Conservation (phyloP, 2,329 filamentous ascomycete genomes). For the Monascus ruber region DNA sequence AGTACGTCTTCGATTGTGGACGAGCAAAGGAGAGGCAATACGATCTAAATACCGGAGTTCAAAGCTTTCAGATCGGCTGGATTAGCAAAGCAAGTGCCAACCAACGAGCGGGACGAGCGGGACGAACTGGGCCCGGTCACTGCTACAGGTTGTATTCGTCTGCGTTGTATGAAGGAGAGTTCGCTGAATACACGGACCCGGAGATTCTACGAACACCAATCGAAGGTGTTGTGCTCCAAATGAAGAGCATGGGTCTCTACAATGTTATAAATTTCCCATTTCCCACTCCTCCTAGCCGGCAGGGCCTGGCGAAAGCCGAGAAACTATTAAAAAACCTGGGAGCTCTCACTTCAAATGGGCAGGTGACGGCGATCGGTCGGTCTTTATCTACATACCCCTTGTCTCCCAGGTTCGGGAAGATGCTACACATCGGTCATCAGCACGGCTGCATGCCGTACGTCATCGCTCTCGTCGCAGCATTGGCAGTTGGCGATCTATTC, state of each 20-base stretch:
- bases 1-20: constrained; percentile 92
- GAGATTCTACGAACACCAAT: constrained; percentile 87
- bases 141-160: constrained; percentile 93
- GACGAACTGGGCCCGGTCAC: constrained; percentile 88
- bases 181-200: constrained; percentile 72
- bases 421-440: constrained; percentile 75
- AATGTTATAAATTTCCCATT: constrained; percentile 92
- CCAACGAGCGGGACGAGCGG: constrained; percentile 85
- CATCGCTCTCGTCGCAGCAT: constrained; percentile 73
- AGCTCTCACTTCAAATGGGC: constrained; percentile 59
- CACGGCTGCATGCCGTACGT: constrained; percentile 76
- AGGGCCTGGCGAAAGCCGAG: constrained; percentile 71
- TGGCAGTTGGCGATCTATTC: constrained; percentile 83
- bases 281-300: constrained; percentile 72
- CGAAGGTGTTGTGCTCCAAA: constrained; percentile 80
- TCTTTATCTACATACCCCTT: constrained; percentile 84
- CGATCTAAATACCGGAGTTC: constrained; percentile 77
- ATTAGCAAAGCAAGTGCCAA: constrained; percentile 94
- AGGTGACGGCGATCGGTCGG: constrained; percentile 66
- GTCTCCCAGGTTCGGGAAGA: constrained; percentile 80
- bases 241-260: constrained; percentile 89
- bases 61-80: constrained; percentile 91
- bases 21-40: constrained; percentile 86
- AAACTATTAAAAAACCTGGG: constrained; percentile 76
- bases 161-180: constrained; percentile 79